A percentile compares a stretch with the other conserved stretches of the same genome.
These are phyloP conservation scores for Hanseniaspora hatyaiensis DNA, from an alignment of 805 yeast species.

Conservation along the genomic window DNA sequence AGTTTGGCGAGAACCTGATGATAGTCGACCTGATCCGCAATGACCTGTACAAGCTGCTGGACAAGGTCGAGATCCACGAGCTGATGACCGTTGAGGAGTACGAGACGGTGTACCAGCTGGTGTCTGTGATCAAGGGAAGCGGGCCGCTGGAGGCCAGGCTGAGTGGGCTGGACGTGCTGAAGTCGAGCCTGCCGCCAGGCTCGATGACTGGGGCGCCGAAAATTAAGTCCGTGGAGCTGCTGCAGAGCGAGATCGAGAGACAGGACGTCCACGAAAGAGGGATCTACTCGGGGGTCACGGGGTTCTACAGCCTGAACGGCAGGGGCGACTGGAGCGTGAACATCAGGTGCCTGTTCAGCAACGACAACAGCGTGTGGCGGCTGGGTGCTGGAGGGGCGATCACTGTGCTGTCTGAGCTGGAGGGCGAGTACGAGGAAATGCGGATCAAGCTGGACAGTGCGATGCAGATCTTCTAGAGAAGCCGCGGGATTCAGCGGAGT, in stretches of 20 bases:
- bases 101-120: constrained; percentile 79
- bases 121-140: constrained; percentile 71
- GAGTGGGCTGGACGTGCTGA: constrained; percentile 67
- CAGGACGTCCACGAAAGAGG: constrained; percentile 45
- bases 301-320: constrained; percentile 84
- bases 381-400: constrained; percentile 99
- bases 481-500: too few relatives aligned
- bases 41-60: constrained; percentile 61
- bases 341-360: constrained; percentile 66
- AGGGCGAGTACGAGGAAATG: constrained; percentile 91
- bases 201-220: constrained; percentile 99
- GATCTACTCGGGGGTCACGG: constrained; percentile 85
- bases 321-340: constrained; percentile 93
- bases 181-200: constrained; percentile 84
- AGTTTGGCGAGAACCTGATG: constrained; percentile 91
- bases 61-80: constrained; percentile 56
- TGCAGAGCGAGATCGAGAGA: constrained; percentile 36
- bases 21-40: constrained; percentile 92
- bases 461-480: constrained; percentile 54
- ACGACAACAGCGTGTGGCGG: constrained; percentile 47
- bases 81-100: constrained; percentile 91
- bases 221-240: constrained; percentile 74
- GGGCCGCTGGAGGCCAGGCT: constrained; percentile 25
- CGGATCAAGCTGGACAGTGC: constrained; percentile 66
- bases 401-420: constrained; percentile 71